phyloP scores from a whole-genome alignment of 306 rosid genomes.

The Benincasa hispida region DNA sequence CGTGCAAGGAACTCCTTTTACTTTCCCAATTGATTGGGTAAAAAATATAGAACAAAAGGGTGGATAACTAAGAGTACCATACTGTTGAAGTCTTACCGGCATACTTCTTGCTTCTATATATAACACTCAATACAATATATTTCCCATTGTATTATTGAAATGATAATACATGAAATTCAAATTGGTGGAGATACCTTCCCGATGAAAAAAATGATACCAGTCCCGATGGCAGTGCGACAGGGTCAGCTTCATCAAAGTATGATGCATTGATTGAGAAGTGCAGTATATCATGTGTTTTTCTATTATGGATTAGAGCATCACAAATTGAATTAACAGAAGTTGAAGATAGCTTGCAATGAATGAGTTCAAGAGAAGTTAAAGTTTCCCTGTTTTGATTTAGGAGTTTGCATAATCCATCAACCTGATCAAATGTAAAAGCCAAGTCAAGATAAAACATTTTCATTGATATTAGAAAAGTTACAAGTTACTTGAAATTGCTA shows the following conservation, averaged over 20 bases:
- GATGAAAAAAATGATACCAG: conserved; percentile 54
- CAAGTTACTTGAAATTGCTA: neutral
- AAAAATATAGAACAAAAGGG: neutral
- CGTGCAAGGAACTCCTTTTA: neutral
- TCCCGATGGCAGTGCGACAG: conserved; percentile 45
- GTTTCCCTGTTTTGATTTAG: conserved; percentile 54
- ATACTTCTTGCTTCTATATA: neutral
- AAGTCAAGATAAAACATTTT: neutral
- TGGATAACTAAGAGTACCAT: neutral
- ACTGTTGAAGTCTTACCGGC: neutral
- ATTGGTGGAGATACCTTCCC: conserved; percentile 47
- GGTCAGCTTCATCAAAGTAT: conserved; percentile 28
- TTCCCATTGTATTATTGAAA: neutral
- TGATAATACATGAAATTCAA: neutral
- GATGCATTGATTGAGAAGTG: conserved; percentile 55
- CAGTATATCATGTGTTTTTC: conserved; percentile 44
- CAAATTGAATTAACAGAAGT: conserved; percentile 39
- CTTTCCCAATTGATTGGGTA: neutral
- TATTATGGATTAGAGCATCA: conserved; percentile 35
- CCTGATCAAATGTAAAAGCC: conserved; percentile 25
- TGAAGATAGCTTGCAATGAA: conserved; percentile 55
- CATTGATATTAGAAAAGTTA: neutral
- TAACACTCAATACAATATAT: neutral
- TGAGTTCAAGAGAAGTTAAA: conserved; percentile 60
- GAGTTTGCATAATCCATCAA: conserved; percentile 71